Percentiles rank a stretch among this genome's conserved stretches.
Conservation (phyloP, 2,329 filamentous ascomycete species). For the Byssoonygena ceratinophila region DNA sequence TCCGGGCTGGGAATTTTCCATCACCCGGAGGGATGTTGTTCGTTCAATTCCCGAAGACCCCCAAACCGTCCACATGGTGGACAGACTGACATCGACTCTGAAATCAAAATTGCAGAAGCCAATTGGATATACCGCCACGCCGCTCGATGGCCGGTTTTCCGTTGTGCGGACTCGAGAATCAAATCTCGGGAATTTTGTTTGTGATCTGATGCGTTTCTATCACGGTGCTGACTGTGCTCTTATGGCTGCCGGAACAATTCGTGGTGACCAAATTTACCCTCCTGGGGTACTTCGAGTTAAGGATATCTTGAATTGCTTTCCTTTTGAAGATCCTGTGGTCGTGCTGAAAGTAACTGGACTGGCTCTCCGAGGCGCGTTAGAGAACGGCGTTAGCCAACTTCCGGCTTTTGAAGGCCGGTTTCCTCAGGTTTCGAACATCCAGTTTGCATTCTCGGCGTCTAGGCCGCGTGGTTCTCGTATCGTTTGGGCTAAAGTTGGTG, state of each 20-base stretch:
- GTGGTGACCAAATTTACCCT: constrained; percentile 79
- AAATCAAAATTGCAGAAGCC: constrained; percentile 70
- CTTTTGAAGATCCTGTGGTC: constrained; percentile 82
- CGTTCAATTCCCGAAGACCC: constrained; percentile 56
- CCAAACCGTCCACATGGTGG: constrained; percentile 52
- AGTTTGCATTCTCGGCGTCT: constrained; percentile 59
- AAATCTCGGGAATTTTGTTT: constrained; percentile 83
- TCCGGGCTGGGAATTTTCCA: constrained; percentile 65
- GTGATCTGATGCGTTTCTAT: constrained; percentile 78
- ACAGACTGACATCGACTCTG: constrained; percentile 60
- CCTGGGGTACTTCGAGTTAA: constrained; percentile 66
- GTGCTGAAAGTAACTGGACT: constrained; percentile 61
- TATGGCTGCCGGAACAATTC: constrained; percentile 76
- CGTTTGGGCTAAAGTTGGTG: constrained; percentile 50
- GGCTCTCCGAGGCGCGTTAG: constrained; percentile 66
- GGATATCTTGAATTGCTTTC: constrained; percentile 81
- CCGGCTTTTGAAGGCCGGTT: constrained; percentile 78
- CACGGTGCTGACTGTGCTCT: constrained; percentile 71
- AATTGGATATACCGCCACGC: constrained; percentile 69
- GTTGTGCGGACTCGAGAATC: constrained; percentile 68
- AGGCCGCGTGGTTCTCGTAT: constrained; percentile 53
- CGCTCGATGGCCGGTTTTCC: constrained; percentile 75
- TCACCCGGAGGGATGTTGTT: constrained; percentile 62
- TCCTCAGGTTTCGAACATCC: constrained; percentile 76
- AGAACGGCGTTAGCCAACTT: constrained; percentile 71